phyloP scores from a whole-genome alignment of 305 asterid species.

The Rubia balearica region DNA sequence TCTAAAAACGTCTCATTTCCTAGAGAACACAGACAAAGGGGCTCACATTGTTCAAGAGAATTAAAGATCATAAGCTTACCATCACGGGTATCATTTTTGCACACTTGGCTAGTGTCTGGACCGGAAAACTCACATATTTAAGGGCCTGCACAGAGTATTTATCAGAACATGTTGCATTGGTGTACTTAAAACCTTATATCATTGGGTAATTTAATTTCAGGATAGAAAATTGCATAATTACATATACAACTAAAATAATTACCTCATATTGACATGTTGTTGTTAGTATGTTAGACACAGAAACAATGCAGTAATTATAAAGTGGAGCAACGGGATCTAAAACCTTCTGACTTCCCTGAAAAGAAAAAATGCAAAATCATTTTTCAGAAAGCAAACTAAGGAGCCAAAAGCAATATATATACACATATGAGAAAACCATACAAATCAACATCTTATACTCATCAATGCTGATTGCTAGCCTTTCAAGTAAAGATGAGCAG shows the following conservation, averaged over 20 bases:
- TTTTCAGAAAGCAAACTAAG: constrained; percentile 15
- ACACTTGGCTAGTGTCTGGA: constrained; percentile 98
- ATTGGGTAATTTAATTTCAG: constrained; percentile 11
- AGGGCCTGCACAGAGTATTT: constrained; percentile 66
- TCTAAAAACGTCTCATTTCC: not conserved
- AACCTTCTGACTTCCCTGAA: constrained; percentile 67
- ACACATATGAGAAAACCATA: not conserved
- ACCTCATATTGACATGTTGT: constrained; percentile 99
- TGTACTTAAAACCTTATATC: not conserved
- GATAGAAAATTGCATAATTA: not conserved
- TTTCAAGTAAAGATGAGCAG: not conserved
- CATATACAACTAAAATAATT: constrained; percentile 4
- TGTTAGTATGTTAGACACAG: constrained; percentile 90
- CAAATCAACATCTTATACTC: not conserved
- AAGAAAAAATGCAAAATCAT: constrained; percentile 5
- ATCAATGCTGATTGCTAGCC: not conserved
- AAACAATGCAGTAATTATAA: constrained; percentile 67
- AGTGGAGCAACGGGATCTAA: constrained; percentile 96
- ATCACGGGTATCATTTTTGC: constrained; percentile 99
- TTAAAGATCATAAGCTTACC: constrained; percentile 48
- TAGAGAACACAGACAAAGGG: constrained; percentile 7
- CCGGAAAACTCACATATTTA: constrained; percentile 95
- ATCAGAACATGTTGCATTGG: constrained; percentile 11
- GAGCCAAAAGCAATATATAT: not conserved
- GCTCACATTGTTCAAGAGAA: constrained; percentile 1